phyloP scores from a whole-genome alignment of 257 asterid species.

The Rehmannia glutinosa region DNA sequence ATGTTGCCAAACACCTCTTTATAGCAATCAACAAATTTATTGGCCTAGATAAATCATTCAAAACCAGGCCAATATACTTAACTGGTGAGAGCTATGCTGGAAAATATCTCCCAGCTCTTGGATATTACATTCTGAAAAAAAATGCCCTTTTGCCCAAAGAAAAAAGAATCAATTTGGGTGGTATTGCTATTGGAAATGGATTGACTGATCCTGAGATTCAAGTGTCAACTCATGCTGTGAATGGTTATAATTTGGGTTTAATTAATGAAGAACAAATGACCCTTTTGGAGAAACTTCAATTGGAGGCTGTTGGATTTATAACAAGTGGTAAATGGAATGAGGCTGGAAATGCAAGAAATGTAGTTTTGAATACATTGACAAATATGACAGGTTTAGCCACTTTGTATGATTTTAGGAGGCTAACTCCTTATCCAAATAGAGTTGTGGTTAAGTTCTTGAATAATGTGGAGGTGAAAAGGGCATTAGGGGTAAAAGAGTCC shows the following conservation, averaged over 20 bases:
- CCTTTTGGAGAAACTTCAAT: conserved; percentile 50
- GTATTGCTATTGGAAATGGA: conserved; percentile 84
- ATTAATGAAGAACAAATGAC: conserved; percentile 55
- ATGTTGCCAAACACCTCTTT: conserved; percentile 56
- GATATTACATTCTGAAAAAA: conserved; percentile 43
- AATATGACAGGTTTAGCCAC: conserved; percentile 81
- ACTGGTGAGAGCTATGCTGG: conserved; percentile 92
- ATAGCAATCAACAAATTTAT: conserved; percentile 51
- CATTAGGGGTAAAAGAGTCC: conserved; percentile 45
- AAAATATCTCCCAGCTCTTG: conserved; percentile 75
- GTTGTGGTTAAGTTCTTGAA: conserved; percentile 49
- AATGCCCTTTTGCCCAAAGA: conserved; percentile 34
- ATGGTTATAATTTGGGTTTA: conserved; percentile 46
- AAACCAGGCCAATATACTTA: conserved; percentile 54
- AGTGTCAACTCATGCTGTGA: conserved; percentile 56
- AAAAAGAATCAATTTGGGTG: conserved; percentile 45
- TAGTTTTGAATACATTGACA: conserved; percentile 32
- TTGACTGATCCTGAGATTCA: conserved; percentile 78
- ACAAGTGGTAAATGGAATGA: conserved; percentile 52
- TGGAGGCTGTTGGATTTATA: conserved; percentile 23
- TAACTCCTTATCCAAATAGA: conserved; percentile 48
- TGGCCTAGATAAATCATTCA: conserved; percentile 40
- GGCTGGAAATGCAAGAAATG: conserved; percentile 39
- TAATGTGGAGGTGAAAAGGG: conserved; percentile 44
- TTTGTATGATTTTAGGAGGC: conserved; percentile 52